Evolutionary conservation across 2,329 filamentous ascomycete species (phyloP), one percentile per base, ranked within the genome.

Genomic region (Graphiopsis chlorocephala): DNA sequence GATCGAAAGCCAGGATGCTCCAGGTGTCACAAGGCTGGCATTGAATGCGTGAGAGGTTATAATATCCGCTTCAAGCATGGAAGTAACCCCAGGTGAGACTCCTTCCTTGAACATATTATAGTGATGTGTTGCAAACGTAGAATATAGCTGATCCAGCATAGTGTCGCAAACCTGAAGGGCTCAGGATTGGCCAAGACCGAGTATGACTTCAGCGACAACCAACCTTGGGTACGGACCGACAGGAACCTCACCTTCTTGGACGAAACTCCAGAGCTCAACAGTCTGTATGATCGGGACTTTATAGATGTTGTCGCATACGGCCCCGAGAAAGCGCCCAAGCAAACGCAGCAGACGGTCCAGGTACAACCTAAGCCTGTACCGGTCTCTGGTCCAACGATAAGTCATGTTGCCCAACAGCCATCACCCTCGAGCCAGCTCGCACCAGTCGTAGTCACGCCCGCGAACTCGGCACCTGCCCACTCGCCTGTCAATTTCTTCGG

Each of bases 31-130:
- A 74, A 73, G 63, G 67, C 70, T 26, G 71, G 72, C 15, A 72
- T 73, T 29, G 71, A 74, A 48, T 75, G 73, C 53, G 67, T 73
- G 11, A 61, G 73, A 45, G 72, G 72, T 6, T 72, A 72, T 66
- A 73, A 74, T 42, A 72, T 76, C 61, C 69, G 72, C 8, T 76
- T 75, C 65, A 68, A 71, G 63, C 73, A 76, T 68, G 70, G 70
- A 12, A 68, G 70, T 23, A 74, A 74, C 63, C 72, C 73, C 5
- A 73, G 72, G 72, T 72, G 63, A 65, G 65, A 14, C 23, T 2
- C 31, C 1, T 38, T n/a, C 14, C 47, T 35, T 28, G 38, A 42
- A 12, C 4, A 25, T 33, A 53, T n/a, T n/a, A n/a, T n/a, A 4
- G 4, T 28, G 8, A 11, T 6, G 17, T 1, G 12, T 20, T 31